Evolutionary conservation across 2,329 filamentous ascomycete species (phyloP).

Genomic region (Fusarium neocosmosporiellum): DNA sequence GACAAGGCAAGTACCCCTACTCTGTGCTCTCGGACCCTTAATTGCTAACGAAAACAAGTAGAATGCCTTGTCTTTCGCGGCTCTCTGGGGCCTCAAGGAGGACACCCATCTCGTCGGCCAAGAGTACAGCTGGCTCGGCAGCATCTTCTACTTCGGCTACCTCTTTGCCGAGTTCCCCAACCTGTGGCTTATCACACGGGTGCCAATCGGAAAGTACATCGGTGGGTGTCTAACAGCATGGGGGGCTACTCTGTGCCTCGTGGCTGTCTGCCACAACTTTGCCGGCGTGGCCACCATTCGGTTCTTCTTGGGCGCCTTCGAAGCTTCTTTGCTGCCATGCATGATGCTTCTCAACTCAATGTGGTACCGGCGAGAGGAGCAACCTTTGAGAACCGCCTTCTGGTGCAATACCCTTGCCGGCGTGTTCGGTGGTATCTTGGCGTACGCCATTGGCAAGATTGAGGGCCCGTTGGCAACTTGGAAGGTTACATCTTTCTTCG

Average conservation of each 20-base stretch:
- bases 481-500: constrained; percentile 10
- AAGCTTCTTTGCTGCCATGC: constrained; percentile 44
- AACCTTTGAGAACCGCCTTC: constrained; percentile 46
- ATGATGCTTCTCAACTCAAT: constrained; percentile 46
- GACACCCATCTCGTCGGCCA: constrained; percentile 45
- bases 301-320: constrained; percentile 46
- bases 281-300: constrained; percentile 39
- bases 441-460: constrained; percentile 45
- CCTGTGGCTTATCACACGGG: constrained; percentile 33
- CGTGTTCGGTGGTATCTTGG: constrained; percentile 47
- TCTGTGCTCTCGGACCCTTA: rapidly evolving
- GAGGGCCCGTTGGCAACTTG: constrained; percentile 38
- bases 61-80: constrained; percentile 26
- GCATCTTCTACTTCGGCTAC: constrained; percentile 58
- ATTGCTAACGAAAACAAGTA: not conserved
- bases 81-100: constrained; percentile 36
- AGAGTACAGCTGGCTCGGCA: constrained; percentile 74
- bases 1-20: constrained; percentile 8
- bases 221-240: constrained; percentile 35
- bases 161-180: constrained; percentile 61
- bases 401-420: constrained; percentile 49
- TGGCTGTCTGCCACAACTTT: constrained; percentile 40
- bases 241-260: constrained; percentile 39
- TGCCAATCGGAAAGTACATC: constrained; percentile 35
- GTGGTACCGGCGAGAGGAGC: constrained; percentile 49